Conservation (phyloP, 805 yeast genomes). For the Suhomyces prunicola region DNA sequence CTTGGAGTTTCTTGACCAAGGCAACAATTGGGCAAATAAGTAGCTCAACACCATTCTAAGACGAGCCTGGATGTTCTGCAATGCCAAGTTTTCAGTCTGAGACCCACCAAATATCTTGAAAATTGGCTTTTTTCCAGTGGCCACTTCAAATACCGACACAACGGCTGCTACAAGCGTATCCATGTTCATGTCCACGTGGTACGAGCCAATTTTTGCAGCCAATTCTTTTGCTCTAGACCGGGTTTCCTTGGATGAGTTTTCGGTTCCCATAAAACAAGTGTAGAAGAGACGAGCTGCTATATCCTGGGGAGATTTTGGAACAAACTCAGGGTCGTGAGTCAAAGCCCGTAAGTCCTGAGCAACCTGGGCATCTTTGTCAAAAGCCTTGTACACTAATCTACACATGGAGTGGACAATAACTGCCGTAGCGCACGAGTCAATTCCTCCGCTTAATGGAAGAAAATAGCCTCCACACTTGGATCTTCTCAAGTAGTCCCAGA, state of each 20-base stretch:
- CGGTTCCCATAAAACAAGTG: conserved; percentile 94
- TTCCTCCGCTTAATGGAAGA: conserved; percentile 94
- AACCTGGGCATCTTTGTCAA: conserved; percentile 65
- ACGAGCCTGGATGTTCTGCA: conserved; percentile 96
- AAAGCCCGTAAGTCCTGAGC: conserved; percentile 69
- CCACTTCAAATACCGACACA: conserved; percentile 72
- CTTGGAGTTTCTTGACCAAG: conserved; percentile 79
- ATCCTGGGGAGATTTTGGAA: conserved; percentile 73
- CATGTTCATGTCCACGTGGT: conserved; percentile 90
- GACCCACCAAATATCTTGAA: conserved; percentile 94
- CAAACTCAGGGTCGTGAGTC: conserved; percentile 57
- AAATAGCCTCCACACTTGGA: conserved; percentile 89
- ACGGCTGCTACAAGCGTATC: conserved; percentile 77
- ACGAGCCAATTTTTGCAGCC: conserved; percentile 75
- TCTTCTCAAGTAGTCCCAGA: conserved; percentile 96
- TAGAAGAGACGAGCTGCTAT: conserved; percentile 76
- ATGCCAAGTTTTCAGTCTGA: conserved; percentile 84
- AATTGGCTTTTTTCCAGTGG: conserved; percentile 86
- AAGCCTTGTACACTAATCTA: conserved; percentile 71
- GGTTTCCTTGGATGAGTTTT: conserved; percentile 86
- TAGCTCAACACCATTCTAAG: conserved; percentile 92
- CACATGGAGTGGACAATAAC: conserved; percentile 95
- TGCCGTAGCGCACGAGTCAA: conserved; percentile 97
- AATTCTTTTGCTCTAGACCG: conserved; percentile 76
- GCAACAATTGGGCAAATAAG: conserved; percentile 87